Base-by-base conservation (phyloP, 169 alveolate genomes). In the Cryptosporidium andersoni region DNA sequence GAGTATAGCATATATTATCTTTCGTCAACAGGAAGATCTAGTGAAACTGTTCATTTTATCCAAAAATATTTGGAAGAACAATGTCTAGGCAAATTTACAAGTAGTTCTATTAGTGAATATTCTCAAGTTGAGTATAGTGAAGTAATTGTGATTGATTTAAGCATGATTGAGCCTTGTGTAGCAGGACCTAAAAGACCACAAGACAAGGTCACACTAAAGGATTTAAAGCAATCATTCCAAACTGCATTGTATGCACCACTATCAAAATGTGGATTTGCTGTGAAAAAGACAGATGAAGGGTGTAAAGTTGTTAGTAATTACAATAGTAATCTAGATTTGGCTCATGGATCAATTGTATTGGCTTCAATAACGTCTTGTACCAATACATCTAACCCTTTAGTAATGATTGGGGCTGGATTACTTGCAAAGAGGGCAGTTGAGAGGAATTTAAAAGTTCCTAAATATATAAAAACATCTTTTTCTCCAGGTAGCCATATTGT, bases 121-220 rank as follows among this genome's bases (percentile, higher is more conserved):
- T 25, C 25, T 25, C 25, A 25, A 25, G 25, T 25, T 25, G 25
- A 25, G 25, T 25, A 25, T 25, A 25, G 25, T 25, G 25, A 25
- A 25, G 25, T 25, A 25, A 25, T 25, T 25, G 25, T 25, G 25
- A 91, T 97, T 43, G 99, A 97, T 89, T 91, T 97, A 39, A 89
- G 96, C 53, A 88, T 95, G n/a, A 94, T 97, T 51, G 92, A 90
- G 47, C 98, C 99, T 45, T 94, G 97, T 40, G 82, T 96, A 6
- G 95, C 99, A 36, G 99, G 99, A 16, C 99, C 99, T 6, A 97
- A 97, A 91, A 94, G 99, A 66, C 99, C 99, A 2, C 99, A 96
- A 80, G 99, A 96, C 88, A 92, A 95, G 89, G 97, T 97, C 45
- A 67, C 92, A 42, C 88, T 97, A 39, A 52, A 95, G 48, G 88